Conservation (phyloP, 73 alveolate species). For the Blepharisma japonicum region DNA sequence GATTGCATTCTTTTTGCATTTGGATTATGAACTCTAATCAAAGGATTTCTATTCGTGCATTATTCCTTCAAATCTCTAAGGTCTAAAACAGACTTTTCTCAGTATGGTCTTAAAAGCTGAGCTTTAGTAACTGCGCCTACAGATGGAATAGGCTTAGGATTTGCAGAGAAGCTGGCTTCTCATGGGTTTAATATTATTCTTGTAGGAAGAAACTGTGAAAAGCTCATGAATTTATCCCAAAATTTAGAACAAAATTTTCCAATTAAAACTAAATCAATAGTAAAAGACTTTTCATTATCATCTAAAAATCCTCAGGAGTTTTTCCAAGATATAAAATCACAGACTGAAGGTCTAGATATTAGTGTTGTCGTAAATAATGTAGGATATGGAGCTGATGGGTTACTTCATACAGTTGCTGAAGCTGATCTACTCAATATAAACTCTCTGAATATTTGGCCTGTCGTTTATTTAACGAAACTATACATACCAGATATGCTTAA, state of each 20-base stretch:
- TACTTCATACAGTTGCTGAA: neutral
- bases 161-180: conserved; percentile 29
- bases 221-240: conserved; percentile 10
- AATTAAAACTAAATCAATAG: neutral
- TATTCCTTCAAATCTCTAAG: too few relatives aligned
- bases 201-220: conserved; percentile 33
- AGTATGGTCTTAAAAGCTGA: conserved; percentile 8
- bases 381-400: neutral
- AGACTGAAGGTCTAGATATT: conserved; percentile 57
- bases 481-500: neutral
- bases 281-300: neutral
- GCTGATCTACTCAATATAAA: neutral
- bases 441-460: neutral
- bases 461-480: neutral
- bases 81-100: too few relatives aligned
- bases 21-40: too few relatives aligned
- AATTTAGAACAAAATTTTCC: neutral
- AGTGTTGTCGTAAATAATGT: conserved; percentile 50
- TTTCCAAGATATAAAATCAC: conserved; percentile 25
- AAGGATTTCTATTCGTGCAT: too few relatives aligned
- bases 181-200: conserved; percentile 31
- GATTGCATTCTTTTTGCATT: too few relatives aligned
- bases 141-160: conserved; percentile 42
- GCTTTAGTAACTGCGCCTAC: conserved; percentile 37
- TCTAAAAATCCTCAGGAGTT: neutral